Evolutionary conservation across 768 basidiomycete genomes (phyloP), one percentile per base, ranked within the genome.

Genomic region (Psilocybe azurescens): DNA sequence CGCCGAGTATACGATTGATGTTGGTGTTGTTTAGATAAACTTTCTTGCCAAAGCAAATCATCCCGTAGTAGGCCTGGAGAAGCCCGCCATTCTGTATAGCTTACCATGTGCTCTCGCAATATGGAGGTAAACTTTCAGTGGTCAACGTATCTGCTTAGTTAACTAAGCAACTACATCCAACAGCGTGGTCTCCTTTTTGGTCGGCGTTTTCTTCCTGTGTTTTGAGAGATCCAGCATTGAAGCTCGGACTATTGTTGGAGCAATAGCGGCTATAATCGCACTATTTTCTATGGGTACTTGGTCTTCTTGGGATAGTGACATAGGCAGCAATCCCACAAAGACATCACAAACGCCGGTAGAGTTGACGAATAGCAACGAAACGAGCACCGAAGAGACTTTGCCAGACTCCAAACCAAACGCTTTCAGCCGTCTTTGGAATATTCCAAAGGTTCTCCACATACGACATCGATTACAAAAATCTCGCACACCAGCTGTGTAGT

Each of bases 251-350:
- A 29, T 61, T 5, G 60, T 69, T 24, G 64, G 62, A 0, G 47
- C 58, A 5, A 46, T 54, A 7, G 13, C 47, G 3, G 59, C 46
- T 1, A 44, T 67, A n/a, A 33, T 56, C 9, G 10, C 61, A 7
- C 72, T 84, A 47, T 75, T 83, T 39, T 46, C 72, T 2, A 86
- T 82, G 80, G 80, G 81, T 61, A 77, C 84, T 38, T 77, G 77
- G 64, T 78, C 72, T 47, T 70, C 74, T 7, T 81, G 79, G 80
- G 81, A 82, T 7, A 11, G 7, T 44, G 18, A 44, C 24, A 9
- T 6, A 14, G 5, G 47, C 54, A 52, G 7, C 6, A 14, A 18
- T 20, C 4, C 11, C 39, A 56, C 3, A 30, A 30, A 7, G 11
- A 52, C 5, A 33, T 11, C 41, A 33, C 33, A 4, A 33, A 3